phyloP scores from a whole-genome alignment of 495 filamentous ascomycete species.

The Aspergillus indologenus region DNA sequence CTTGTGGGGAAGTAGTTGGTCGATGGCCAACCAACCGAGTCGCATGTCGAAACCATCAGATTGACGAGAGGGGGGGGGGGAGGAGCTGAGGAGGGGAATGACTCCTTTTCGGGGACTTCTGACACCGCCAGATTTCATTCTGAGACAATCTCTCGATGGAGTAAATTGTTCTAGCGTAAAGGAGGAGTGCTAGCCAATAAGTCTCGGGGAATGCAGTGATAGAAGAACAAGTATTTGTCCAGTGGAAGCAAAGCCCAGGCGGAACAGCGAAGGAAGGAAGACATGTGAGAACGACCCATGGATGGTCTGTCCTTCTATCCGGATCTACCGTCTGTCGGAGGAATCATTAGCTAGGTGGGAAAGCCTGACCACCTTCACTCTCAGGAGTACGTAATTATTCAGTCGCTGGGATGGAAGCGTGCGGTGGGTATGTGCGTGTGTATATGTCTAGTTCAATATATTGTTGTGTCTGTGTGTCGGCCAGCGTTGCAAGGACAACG shows the following conservation, averaged over 20 bases:
- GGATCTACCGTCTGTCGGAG: neutral
- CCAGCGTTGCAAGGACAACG: conserved; percentile 14
- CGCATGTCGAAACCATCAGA: neutral
- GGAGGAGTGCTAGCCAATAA: neutral
- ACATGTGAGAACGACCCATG: neutral
- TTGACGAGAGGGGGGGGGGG: no score
- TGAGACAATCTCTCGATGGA: neutral
- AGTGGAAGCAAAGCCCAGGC: neutral
- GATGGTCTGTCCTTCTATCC: neutral
- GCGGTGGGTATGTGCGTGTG: no score
- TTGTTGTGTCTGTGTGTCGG: conserved; percentile 1
- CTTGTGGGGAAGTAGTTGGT: conserved; percentile 9
- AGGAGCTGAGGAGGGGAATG: neutral
- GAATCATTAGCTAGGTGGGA: no score
- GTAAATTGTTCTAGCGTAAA: neutral
- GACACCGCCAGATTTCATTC: conserved; percentile 1
- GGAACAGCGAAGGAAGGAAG: neutral
- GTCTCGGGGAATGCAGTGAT: neutral
- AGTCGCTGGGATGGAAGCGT: no score
- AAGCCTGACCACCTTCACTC: no score
- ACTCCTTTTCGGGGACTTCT: neutral
- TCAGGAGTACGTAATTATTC: no score
- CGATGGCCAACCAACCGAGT: neutral
- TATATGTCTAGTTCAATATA: neutral
- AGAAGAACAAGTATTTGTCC: neutral